Percentiles rank a stretch among this genome's conserved stretches.
Evolutionary conservation across 2,329 filamentous ascomycete species (phyloP).

Genomic region (Calonectria fujianensis): DNA sequence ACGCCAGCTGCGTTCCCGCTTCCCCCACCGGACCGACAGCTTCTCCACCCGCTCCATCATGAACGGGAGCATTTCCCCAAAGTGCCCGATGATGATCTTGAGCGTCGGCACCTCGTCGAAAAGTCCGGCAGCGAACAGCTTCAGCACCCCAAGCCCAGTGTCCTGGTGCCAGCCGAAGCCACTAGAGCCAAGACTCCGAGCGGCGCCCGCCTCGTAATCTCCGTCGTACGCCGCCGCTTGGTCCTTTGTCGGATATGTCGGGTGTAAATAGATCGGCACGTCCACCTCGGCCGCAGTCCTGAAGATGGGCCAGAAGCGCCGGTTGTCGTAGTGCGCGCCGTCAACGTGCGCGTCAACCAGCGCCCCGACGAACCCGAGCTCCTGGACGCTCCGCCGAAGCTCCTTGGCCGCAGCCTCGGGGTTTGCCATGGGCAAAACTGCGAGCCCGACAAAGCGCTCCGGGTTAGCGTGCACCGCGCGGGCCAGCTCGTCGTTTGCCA

Average conservation of each 20-base stretch:
- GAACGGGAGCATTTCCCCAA: constrained; percentile 71
- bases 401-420: constrained; percentile 56
- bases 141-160: constrained; percentile 64
- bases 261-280: constrained; percentile 72
- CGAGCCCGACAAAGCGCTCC: constrained; percentile 56
- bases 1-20: constrained; percentile 61
- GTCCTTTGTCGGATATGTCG: constrained; percentile 59
- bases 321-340: constrained; percentile 56
- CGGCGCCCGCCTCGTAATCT: constrained; percentile 54
- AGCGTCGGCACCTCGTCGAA: constrained; percentile 61
- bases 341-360: constrained; percentile 56
- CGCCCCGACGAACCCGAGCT: constrained; percentile 59
- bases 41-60: constrained; percentile 68
- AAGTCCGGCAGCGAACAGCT: constrained; percentile 59
- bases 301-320: constrained; percentile 51
- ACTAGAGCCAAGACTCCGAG: constrained; percentile 60
- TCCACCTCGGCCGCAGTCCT: constrained; percentile 63
- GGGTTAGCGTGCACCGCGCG: constrained; percentile 7
- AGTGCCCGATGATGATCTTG: constrained; percentile 64
- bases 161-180: constrained; percentile 72
- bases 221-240: constrained; percentile 54
- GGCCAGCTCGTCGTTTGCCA: constrained; percentile 34
- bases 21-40: constrained; percentile 56
- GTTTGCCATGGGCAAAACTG: constrained; percentile 55
- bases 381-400: constrained; percentile 54